A percentile compares a stretch with the other conserved stretches of the same genome.
Evolutionary conservation across 192 early-diverging fungal genomes (phyloP).

Genomic region (Tieghemiomyces parasiticus): DNA sequence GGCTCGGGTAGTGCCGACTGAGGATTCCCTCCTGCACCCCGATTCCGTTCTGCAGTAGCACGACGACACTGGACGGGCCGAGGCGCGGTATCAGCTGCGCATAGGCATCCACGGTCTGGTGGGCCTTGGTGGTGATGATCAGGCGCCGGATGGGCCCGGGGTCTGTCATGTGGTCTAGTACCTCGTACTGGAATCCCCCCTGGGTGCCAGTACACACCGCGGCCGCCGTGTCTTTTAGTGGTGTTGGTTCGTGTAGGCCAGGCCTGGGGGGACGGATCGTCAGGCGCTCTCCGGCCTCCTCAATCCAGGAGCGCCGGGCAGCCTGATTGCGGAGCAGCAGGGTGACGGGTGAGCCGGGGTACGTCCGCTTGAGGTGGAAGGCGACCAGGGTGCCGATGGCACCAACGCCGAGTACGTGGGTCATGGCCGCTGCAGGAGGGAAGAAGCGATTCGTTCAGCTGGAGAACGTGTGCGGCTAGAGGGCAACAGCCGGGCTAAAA

Average conservation of each 20-base stretch:
- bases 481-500: too few relatives aligned
- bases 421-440: too few relatives aligned
- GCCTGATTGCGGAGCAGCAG: conserved; percentile 38
- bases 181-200: conserved; percentile 16
- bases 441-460: too few relatives aligned
- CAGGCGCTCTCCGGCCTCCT: conserved; percentile 19
- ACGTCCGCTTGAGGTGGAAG: conserved; percentile 28
- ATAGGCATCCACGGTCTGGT: conserved; percentile 37
- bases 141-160: conserved; percentile 30
- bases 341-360: conserved; percentile 30
- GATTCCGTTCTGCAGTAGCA: conserved; percentile 55
- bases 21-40: conserved; percentile 37
- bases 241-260: conserved; percentile 9
- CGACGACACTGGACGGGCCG: conserved; percentile 28
- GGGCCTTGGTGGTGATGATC: conserved; percentile 48
- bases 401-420: conserved; percentile 56
- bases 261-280: conserved; percentile 19
- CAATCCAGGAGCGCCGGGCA: conserved; percentile 20
- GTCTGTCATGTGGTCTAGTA: conserved; percentile 13
- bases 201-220: conserved; percentile 24
- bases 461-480: too few relatives aligned
- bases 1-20: conserved; percentile 14
- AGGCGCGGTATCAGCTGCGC: conserved; percentile 31
- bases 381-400: conserved; percentile 55
- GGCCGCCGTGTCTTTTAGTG: conserved; percentile 17